Base-by-base conservation (phyloP, 1,284 basidiomycete species). In the Coniferiporia sulphurascens region DNA sequence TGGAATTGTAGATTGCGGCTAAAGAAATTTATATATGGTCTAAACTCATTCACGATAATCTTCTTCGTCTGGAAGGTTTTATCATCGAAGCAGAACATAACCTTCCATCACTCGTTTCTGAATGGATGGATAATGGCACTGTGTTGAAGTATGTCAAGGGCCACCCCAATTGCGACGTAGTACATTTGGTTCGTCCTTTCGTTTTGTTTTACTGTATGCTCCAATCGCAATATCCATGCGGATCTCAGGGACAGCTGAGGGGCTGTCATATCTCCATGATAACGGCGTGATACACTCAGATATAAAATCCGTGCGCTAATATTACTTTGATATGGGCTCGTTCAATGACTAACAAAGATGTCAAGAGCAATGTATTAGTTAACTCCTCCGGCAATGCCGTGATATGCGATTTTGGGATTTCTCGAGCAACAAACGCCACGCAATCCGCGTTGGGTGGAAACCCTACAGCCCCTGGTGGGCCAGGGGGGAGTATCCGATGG, bases 351-450 rank as follows among this genome's bases (percentile, higher is more conserved):
- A 4, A n/a, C 6, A n/a, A n/a, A n/a, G n/a, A n/a, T 46, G 4
- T 38, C n/a, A 19, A 62, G 58, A 58, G 56, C n/a, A 62, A 62
- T 22, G 45, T 62, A 12, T 38, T 62, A 6, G 48, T 59, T 9
- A 56, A 52, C 3, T 12, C 27, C 10, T 12, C 15, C 15, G 53
- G 46, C 12, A 17, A 55, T 12, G 44, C 58, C n/a, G 36, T 49
- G 0, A 55, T 59, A 7, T 49, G 45, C 19, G 58, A 59, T 32
- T 59, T 59, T 27, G 58, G 58, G 13, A 48, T 51, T 50, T 54
- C 52, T 55, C 52, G 34, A 2, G 36, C 48, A 5, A 12, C 53
- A 5, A 27, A 43, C 22, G 44, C 52, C 8, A 55, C 34, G 8
- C 35, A 17, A 9, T 27, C 10, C 12, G 12, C 19, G 10, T 13